Evolutionary conservation across 2,329 filamentous ascomycete species (phyloP).

Genomic region (Corinectria fuckeliana): DNA sequence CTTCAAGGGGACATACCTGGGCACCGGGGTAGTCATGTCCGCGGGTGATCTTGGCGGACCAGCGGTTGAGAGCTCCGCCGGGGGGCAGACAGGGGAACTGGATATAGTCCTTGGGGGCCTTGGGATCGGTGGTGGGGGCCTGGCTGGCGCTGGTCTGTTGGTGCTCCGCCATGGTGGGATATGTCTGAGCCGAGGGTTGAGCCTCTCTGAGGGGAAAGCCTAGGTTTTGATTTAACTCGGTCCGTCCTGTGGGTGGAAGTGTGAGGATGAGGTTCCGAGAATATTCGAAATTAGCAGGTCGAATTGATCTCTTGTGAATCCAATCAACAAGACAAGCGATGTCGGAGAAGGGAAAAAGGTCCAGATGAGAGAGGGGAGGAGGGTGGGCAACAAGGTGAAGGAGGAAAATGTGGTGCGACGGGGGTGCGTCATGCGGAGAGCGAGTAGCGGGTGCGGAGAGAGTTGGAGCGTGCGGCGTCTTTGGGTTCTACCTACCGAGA

Average conservation of each 20-base stretch:
- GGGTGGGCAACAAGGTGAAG: conserved; percentile 11
- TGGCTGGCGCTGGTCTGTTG: conserved; percentile 23
- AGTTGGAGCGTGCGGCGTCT: conserved; percentile 15
- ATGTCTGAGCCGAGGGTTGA: background rate
- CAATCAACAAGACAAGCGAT: conserved; percentile 11
- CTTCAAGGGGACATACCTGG: conserved; percentile 61
- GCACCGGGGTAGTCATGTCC: conserved; percentile 92
- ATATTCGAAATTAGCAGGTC: background rate
- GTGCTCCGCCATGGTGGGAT: conserved; percentile 36
- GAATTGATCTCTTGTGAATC: background rate
- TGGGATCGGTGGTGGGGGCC: conserved; percentile 46
- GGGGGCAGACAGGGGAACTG: conserved; percentile 59
- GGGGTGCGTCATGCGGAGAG: conserved; percentile 5
- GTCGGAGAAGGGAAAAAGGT: conserved; percentile 13
- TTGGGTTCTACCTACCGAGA: background rate
- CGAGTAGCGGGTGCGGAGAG: conserved; percentile 11
- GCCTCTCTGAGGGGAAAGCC: background rate
- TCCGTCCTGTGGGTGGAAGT: background rate
- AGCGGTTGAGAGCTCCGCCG: conserved; percentile 74
- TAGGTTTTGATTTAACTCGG: background rate
- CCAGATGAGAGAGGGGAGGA: background rate
- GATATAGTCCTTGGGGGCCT: conserved; percentile 59
- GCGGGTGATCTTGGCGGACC: conserved; percentile 81
- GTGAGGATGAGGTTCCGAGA: background rate
- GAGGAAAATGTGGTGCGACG: conserved; percentile 8